These are phyloP conservation scores for Guyanaporus albipodus DNA, from an alignment of 768 basidiomycete species.

Conservation along the genomic window DNA sequence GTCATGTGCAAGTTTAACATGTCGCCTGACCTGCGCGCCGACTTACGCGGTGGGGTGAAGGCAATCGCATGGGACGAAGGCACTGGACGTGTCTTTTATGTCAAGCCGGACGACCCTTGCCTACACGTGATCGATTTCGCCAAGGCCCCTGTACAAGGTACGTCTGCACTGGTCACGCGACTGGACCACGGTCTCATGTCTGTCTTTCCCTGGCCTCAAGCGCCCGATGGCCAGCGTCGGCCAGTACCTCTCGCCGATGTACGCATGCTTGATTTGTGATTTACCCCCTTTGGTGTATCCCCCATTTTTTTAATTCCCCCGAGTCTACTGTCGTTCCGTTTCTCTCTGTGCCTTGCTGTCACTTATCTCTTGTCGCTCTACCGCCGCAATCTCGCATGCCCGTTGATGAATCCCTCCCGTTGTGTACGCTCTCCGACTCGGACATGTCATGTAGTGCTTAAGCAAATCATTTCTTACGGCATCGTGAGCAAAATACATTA, in stretches of 20 bases:
- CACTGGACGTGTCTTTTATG: slow-evolving; percentile 55
- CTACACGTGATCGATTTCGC: slow-evolving; percentile 52
- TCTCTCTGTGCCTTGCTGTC: not conserved
- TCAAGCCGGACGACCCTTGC: slow-evolving; percentile 36
- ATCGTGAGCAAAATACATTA: slow-evolving; percentile 22
- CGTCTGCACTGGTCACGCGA: not conserved
- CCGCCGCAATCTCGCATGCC: not conserved
- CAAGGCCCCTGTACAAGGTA: slow-evolving; percentile 32
- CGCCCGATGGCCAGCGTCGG: slow-evolving; percentile 30
- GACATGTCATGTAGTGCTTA: slow-evolving; percentile 16
- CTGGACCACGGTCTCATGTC: too few species aligned
- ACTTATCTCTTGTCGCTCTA: not conserved
- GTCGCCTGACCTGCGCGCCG: slow-evolving; percentile 13
- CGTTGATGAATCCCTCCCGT: not conserved
- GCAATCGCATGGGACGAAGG: slow-evolving; percentile 65
- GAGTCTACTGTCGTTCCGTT: not conserved
- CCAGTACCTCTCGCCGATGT: slow-evolving; percentile 28
- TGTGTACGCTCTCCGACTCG: not conserved
- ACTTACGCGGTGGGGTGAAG: slow-evolving; percentile 33
- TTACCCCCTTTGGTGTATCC: too few species aligned
- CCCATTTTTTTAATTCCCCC: not conserved
- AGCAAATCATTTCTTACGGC: slow-evolving; percentile 17
- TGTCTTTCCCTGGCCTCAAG: slow-evolving; percentile 23
- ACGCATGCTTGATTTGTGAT: slow-evolving; percentile 32
- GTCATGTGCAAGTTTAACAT: slow-evolving; percentile 27